phyloP scores from a whole-genome alignment of 257 asterid genomes.

The Anisodus tanguticus region DNA sequence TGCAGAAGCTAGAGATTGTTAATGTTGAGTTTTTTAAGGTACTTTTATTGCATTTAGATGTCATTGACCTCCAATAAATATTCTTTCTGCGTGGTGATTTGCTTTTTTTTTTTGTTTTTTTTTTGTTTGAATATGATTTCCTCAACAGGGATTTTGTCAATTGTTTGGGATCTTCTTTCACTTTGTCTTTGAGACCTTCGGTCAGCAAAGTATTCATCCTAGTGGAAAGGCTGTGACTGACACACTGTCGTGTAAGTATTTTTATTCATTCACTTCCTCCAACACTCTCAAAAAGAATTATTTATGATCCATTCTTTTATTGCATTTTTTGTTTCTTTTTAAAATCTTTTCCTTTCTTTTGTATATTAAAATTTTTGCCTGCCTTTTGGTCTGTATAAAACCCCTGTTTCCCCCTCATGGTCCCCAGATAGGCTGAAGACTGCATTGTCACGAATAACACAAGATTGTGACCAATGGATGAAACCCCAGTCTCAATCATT shows the following conservation, averaged over 20 bases:
- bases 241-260: slow-evolving; percentile 71
- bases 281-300: slow-evolving; percentile 14
- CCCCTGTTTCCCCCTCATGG: slow-evolving; percentile 41
- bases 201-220: slow-evolving; percentile 60
- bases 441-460: slow-evolving; percentile 81
- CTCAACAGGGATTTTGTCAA: slow-evolving; percentile 86
- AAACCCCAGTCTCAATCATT: slow-evolving; percentile 58
- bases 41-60: slow-evolving; percentile 29
- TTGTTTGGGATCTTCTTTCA: slow-evolving; percentile 91
- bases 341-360: neutral
- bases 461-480: slow-evolving; percentile 94
- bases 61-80: slow-evolving; percentile 30
- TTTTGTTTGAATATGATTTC: slow-evolving; percentile 28
- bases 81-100: slow-evolving; percentile 29
- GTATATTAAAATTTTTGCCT: slow-evolving; percentile 19
- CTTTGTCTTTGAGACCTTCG: slow-evolving; percentile 76
- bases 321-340: slow-evolving; percentile 28
- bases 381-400: slow-evolving; percentile 35
- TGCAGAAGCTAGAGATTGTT: slow-evolving; percentile 94
- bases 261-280: neutral
- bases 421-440: slow-evolving; percentile 80
- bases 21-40: slow-evolving; percentile 94
- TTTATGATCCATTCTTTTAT: neutral
- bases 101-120: slow-evolving; percentile 7
- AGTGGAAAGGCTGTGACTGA: slow-evolving; percentile 64